A percentile compares a stretch with the other conserved stretches of the same genome.
Conservation (phyloP, 2,329 filamentous ascomycete species). For the Trichoderma atrobrunneum region DNA sequence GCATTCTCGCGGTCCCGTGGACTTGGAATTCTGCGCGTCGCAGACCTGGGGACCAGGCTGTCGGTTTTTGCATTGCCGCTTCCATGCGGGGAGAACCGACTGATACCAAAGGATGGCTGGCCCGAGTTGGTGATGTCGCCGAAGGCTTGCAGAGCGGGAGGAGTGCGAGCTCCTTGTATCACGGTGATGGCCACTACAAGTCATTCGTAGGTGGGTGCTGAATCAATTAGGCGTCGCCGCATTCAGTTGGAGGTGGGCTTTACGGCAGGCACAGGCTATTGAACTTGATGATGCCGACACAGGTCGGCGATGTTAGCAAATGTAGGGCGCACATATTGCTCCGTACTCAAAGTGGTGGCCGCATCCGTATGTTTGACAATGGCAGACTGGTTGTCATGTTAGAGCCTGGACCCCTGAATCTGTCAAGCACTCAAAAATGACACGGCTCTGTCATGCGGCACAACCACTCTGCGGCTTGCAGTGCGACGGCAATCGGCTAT, state of each 20-base stretch:
- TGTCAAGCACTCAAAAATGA: background rate
- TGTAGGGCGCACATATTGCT: background rate
- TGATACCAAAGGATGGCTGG: background rate
- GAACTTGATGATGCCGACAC: background rate
- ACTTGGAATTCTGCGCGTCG: background rate
- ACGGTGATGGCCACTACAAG: background rate
- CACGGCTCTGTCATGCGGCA: conserved; percentile 5
- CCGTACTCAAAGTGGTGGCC: background rate
- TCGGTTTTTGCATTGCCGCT: background rate
- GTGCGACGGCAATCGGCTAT: background rate
- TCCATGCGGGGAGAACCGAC: background rate
- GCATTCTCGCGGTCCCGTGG: background rate
- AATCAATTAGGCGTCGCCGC: background rate
- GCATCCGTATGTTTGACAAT: background rate
- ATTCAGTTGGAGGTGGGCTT: background rate
- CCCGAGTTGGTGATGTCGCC: background rate
- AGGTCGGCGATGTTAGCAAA: background rate
- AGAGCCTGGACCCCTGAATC: background rate
- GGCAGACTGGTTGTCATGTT: background rate
- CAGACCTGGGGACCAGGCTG: background rate
- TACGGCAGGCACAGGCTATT: background rate
- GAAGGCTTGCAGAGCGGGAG: background rate
- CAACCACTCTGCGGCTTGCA: background rate
- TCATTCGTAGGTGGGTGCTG: background rate
- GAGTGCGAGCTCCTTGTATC: background rate